A percentile compares a stretch with the other conserved stretches of the same genome.
Evolutionary conservation across 306 rosid genomes (phyloP).

Genomic region (Neltuma alba): DNA sequence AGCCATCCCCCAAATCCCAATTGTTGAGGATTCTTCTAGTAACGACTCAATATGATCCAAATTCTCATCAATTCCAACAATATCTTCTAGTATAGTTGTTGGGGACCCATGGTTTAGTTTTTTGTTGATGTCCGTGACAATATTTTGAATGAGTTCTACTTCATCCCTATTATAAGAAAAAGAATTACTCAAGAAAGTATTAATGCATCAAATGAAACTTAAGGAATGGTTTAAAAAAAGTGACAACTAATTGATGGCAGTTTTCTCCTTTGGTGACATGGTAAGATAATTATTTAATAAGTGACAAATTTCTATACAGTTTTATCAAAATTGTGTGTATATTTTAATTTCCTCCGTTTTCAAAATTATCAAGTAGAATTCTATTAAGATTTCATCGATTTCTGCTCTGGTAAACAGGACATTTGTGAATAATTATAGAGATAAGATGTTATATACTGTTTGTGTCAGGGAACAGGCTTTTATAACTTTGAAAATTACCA

Average conservation of each 20-base stretch:
- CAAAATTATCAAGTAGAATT: background rate
- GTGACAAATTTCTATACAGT: no score
- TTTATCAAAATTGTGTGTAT: no score
- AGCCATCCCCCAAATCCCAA: constrained; percentile 39
- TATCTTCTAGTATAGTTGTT: background rate
- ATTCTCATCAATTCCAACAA: background rate
- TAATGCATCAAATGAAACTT: background rate
- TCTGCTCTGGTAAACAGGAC: background rate
- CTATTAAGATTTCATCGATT: background rate
- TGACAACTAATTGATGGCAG: no score
- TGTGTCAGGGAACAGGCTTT: no score
- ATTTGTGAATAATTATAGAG: no score
- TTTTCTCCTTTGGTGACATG: no score
- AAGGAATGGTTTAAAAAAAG: no score
- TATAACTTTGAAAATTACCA: no score
- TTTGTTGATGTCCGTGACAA: background rate
- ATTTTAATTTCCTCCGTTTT: no score
- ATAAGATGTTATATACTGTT: no score
- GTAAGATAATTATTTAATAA: no score
- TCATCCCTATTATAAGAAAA: background rate
- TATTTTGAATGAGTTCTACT: background rate
- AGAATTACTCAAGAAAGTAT: background rate
- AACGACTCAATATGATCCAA: background rate
- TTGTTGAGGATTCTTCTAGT: background rate
- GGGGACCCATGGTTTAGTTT: background rate